Evolutionary conservation across 768 basidiomycete species (phyloP), one percentile per base, ranked within the genome.

Genomic region (Lentinus brumalis): DNA sequence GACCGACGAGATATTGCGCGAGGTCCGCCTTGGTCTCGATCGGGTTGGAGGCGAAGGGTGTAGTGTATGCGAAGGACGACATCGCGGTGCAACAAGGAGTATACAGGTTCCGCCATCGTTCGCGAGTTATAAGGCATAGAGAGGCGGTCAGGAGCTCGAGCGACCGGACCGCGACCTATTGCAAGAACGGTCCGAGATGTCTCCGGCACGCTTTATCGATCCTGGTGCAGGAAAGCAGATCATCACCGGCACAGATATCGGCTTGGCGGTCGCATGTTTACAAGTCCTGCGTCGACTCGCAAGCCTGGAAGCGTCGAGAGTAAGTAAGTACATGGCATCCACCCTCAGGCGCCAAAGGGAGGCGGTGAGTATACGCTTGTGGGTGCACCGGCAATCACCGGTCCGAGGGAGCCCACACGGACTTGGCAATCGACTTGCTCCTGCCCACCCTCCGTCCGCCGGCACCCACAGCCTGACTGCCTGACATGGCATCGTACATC

Each of bases 11-110:
- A 62, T 86, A 90, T 38, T 69, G 65, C 3, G 79, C 74, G 10
- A 91, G 79, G 65, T 91, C 87, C 2, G 77, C 77, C 62, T 81
- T 83, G 6, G 87, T 88, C 66, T 79, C 66, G 60, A 89, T 76
- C 4, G 86, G 85, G 72, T 90, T 92, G 32, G 78, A 75, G 8
- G 77, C 73, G 71, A 84, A 85, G 5, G 79, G 79, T 3, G 78
- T 77, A 18, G 61, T 66, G 50, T 65, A 38, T 16, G 70, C 63
- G 50, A 71, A 71, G 35, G 57, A 58, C 2, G 67, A 59, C 69
- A 70, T 70, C 44, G 62, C 15, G 18, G 45, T 5, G 41, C 14
- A 7, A n/a, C 26, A 40, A 16, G 45, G 32, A 10, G 46, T 21
- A 40, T 52, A 26, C 14, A 14, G 15, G 11, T 31, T 18, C 15